phyloP scores from a whole-genome alignment of 768 basidiomycete species.

The Rubroboletus satanas region DNA sequence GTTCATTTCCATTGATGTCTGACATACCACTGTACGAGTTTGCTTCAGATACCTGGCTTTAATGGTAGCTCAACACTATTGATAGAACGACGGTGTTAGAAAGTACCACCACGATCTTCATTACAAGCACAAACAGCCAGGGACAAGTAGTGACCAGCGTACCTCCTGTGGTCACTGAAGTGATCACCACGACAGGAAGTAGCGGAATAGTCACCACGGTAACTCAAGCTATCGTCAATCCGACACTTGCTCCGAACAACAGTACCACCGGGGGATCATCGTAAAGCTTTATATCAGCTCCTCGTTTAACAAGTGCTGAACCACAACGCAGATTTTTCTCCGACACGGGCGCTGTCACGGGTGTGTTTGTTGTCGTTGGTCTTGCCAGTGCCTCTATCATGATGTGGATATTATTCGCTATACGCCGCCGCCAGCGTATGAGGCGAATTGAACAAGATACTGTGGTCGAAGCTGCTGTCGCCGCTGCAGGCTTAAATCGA shows the following conservation, averaged over 20 bases:
- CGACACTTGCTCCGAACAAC: slow-evolving; percentile 58
- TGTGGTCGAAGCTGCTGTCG: slow-evolving; percentile 66
- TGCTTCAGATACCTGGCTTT: slow-evolving; percentile 6
- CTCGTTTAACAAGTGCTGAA: slow-evolving; percentile 2
- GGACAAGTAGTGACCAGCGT: slow-evolving; percentile 48
- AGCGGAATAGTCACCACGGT: slow-evolving; percentile 54
- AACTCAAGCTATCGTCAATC: slow-evolving; percentile 65
- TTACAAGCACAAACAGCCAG: slow-evolving; percentile 57
- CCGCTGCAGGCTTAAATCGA: slow-evolving; percentile 67
- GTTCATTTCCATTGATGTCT: neutral
- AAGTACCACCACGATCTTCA: slow-evolving; percentile 47
- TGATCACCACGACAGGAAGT: slow-evolving; percentile 49
- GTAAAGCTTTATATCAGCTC: slow-evolving; percentile 36
- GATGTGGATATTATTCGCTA: slow-evolving; percentile 67
- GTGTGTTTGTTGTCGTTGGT: slow-evolving; percentile 87
- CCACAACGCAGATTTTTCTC: slow-evolving; percentile 65
- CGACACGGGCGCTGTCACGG: slow-evolving; percentile 88
- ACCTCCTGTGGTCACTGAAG: slow-evolving; percentile 55
- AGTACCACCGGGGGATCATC: slow-evolving; percentile 39
- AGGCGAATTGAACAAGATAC: slow-evolving; percentile 63
- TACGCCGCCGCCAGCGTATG: slow-evolving; percentile 61
- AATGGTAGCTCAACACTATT: slow-evolving; percentile 13
- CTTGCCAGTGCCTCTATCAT: slow-evolving; percentile 67
- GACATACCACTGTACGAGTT: slow-evolving; percentile 26
- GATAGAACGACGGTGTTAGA: slow-evolving; percentile 49